These are phyloP conservation scores for Penicillium concentricum DNA, from an alignment of 2,329 filamentous ascomycete species.

Conservation along the genomic window DNA sequence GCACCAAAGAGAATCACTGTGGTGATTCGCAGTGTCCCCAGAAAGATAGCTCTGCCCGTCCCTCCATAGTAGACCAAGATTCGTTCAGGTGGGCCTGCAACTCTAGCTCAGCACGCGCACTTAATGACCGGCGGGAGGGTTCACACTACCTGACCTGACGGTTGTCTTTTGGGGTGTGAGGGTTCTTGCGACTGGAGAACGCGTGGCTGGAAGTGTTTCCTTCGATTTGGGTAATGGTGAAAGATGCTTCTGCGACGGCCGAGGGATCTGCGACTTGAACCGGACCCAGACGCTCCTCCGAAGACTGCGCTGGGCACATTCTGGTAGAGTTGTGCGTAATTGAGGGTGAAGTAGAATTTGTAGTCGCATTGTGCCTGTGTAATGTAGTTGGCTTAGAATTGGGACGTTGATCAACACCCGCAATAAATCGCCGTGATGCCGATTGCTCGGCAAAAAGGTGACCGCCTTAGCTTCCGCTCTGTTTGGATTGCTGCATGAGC, in stretches of 20 bases:
- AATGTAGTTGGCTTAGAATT: slow-evolving; percentile 4
- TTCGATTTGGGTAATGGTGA: slow-evolving; percentile 21
- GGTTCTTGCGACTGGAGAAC: slow-evolving; percentile 9
- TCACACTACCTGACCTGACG: slow-evolving; percentile 29
- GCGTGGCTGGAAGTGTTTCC: slow-evolving; percentile 14
- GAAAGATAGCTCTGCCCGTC: slow-evolving; percentile 62
- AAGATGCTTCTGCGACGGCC: slow-evolving; percentile 25
- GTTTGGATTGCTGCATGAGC: neutral
- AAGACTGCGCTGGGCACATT: slow-evolving; percentile 27
- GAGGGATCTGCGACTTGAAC: slow-evolving; percentile 29
- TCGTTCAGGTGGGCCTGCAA: slow-evolving; percentile 38
- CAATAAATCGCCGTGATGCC: slow-evolving; percentile 3
- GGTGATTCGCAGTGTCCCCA: slow-evolving; percentile 69
- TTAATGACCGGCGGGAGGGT: neutral
- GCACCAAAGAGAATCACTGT: slow-evolving; percentile 68
- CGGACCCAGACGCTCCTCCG: slow-evolving; percentile 28
- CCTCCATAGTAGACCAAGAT: slow-evolving; percentile 76
- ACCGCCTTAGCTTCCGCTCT: slow-evolving; percentile 8
- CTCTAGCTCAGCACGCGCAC: slow-evolving; percentile 10
- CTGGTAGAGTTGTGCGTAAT: slow-evolving; percentile 29
- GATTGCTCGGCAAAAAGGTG: neutral
- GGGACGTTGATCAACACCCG: slow-evolving; percentile 6
- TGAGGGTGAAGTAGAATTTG: slow-evolving; percentile 32
- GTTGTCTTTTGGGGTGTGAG: slow-evolving; percentile 24
- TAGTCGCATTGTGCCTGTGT: slow-evolving; percentile 23